Conservation (phyloP, 352 stramenopile genomes). For the Blastocystis sp. region DNA sequence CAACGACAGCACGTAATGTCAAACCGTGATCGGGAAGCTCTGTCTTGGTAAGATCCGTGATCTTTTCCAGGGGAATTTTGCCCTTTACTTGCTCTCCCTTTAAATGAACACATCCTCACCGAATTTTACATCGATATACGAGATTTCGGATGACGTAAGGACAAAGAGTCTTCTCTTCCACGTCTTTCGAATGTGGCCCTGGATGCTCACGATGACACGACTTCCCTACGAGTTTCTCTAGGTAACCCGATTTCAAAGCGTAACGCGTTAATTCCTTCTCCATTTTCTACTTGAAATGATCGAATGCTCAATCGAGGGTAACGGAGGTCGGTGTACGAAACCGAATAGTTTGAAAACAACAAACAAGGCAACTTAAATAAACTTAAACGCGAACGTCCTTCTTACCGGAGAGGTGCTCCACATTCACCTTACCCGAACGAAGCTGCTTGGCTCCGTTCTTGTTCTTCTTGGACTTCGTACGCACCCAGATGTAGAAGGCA, state of each 20-base stretch:
- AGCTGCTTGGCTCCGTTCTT: conserved; percentile 37
- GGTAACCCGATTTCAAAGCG: conserved; percentile 33
- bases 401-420: conserved; percentile 32
- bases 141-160: conserved; percentile 49
- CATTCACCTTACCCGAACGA: conserved; percentile 2
- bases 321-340: background rate
- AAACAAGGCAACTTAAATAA: background rate
- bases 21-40: conserved; percentile 23
- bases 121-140: conserved; percentile 28
- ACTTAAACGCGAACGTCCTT: conserved; percentile 42
- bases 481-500: conserved; percentile 43
- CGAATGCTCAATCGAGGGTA: too few relatives aligned
- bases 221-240: conserved; percentile 3
- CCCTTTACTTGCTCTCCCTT: conserved; percentile 51
- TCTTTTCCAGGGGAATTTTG: conserved; percentile 55
- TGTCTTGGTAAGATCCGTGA: conserved; percentile 42
- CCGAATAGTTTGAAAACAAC: background rate
- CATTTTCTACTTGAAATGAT: background rate
- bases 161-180: conserved; percentile 55
- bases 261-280: conserved; percentile 46
- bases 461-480: conserved; percentile 51
- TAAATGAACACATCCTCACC: background rate
- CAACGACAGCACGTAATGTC: too few relatives aligned
- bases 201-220: background rate
- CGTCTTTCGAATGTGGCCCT: conserved; percentile 47